A percentile compares a stretch with the other conserved stretches of the same genome.
These are phyloP conservation scores for Lactifluus pinguis DNA, from an alignment of 768 basidiomycete species.

Conservation along the genomic window DNA sequence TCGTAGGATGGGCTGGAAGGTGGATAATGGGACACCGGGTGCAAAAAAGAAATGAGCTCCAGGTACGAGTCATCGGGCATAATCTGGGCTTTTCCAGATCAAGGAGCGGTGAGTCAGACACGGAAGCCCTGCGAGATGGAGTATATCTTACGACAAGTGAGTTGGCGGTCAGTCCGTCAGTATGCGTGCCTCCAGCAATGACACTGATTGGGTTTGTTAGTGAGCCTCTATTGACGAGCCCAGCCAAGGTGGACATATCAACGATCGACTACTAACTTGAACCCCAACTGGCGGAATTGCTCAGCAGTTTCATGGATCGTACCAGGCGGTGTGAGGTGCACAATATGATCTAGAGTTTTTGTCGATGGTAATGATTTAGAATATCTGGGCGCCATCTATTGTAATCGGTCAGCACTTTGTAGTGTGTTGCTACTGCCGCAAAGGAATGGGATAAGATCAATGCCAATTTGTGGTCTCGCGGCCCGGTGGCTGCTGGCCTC, in stretches of 20 bases:
- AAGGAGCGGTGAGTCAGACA: background rate
- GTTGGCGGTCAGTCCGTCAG: slow-evolving; percentile 54
- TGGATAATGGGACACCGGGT: slow-evolving; percentile 46
- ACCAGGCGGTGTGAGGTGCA: slow-evolving; percentile 61
- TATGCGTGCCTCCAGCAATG: slow-evolving; percentile 55
- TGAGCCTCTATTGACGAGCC: background rate
- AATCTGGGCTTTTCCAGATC: slow-evolving; percentile 28
- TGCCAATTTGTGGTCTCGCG: too few relatives aligned
- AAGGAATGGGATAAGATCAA: too few relatives aligned
- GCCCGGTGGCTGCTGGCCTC: too few relatives aligned
- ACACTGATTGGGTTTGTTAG: slow-evolving; percentile 36
- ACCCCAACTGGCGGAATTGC: slow-evolving; percentile 52
- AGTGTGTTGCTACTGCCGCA: too few relatives aligned
- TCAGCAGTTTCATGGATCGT: slow-evolving; percentile 40
- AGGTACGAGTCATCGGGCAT: slow-evolving; percentile 53
- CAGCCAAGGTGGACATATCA: background rate
- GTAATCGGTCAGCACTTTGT: background rate
- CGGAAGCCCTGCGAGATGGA: background rate
- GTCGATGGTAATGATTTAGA: slow-evolving; percentile 26
- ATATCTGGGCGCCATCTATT: background rate
- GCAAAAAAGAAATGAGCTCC: slow-evolving; percentile 60
- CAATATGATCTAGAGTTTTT: slow-evolving; percentile 53
- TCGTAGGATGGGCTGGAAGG: slow-evolving; percentile 37
- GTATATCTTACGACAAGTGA: slow-evolving; percentile 44
- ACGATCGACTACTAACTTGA: slow-evolving; percentile 40